These are phyloP conservation scores for Cryptococcus deneoformans DNA, from an alignment of 1,284 basidiomycete genomes.

Conservation along the genomic window DNA sequence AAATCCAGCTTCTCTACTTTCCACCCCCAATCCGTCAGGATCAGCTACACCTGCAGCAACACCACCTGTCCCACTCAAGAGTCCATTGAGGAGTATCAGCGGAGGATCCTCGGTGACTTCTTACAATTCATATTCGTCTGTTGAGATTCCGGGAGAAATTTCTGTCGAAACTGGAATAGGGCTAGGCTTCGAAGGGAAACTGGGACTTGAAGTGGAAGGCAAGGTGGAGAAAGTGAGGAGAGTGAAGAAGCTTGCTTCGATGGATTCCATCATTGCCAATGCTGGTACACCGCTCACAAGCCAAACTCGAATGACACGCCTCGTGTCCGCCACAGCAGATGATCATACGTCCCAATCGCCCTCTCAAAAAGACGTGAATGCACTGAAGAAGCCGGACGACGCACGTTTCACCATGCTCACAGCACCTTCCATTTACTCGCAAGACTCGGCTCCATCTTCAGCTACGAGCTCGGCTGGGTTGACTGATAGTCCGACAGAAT, in stretches of 20 bases:
- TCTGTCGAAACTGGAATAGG: background rate
- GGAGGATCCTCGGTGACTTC: slow-evolving; percentile 11
- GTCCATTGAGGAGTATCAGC: slow-evolving; percentile 33
- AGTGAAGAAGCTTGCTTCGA: background rate
- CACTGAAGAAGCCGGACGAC: too few relatives aligned
- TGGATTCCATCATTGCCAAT: slow-evolving; percentile 7
- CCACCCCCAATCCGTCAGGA: background rate
- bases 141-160: background rate
- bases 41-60: slow-evolving; percentile 16
- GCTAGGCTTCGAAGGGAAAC: background rate
- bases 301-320: background rate
- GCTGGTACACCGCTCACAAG: background rate
- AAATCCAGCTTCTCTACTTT: slow-evolving; percentile 17
- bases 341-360: background rate
- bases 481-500: slow-evolving; percentile 6
- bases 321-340: slow-evolving; percentile 3
- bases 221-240: background rate
- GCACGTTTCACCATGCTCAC: slow-evolving; percentile 22
- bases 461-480: slow-evolving; percentile 16
- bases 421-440: slow-evolving; percentile 26
- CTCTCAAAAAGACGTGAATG: slow-evolving; percentile 6
- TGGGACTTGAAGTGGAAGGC: background rate
- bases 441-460: slow-evolving; percentile 21
- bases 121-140: background rate
- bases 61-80: slow-evolving; percentile 44